Percentiles rank a stretch among this genome's conserved stretches.
phyloP scores from a whole-genome alignment of 78 protist genomes.

The Dictyostelium discoideum region DNA sequence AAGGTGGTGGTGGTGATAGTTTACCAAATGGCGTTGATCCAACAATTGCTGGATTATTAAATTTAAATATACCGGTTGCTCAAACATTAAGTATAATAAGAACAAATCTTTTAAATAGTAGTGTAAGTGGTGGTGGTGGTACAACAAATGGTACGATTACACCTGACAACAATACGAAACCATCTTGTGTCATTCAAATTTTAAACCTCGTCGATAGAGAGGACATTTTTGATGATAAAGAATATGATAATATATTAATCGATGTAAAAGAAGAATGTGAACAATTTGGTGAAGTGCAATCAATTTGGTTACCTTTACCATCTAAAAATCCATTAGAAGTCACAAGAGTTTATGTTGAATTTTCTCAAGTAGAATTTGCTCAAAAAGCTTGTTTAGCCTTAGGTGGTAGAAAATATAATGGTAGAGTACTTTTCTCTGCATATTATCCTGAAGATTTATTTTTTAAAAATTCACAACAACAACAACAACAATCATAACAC shows the following conservation, averaged over 20 bases:
- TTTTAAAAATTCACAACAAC: conserved; percentile 6
- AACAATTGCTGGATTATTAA: conserved; percentile 8
- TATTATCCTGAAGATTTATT: conserved; percentile 79
- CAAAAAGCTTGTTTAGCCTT: conserved; percentile 54
- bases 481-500: neutral
- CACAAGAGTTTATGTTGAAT: conserved; percentile 46
- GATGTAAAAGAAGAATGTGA: conserved; percentile 72
- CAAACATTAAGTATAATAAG: conserved; percentile 32
- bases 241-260: conserved; percentile 48
- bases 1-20: neutral
- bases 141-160: neutral
- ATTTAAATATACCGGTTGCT: conserved; percentile 27
- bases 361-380: conserved; percentile 34
- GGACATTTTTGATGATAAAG: conserved; percentile 72
- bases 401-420: conserved; percentile 77
- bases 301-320: conserved; percentile 51
- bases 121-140: neutral
- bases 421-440: conserved; percentile 47
- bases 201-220: conserved; percentile 66
- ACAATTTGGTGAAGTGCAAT: conserved; percentile 63
- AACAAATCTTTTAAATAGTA: neutral
- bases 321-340: conserved; percentile 34
- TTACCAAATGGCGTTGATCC: neutral
- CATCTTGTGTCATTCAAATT: conserved; percentile 72
- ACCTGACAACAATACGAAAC: conserved; percentile 14